These are phyloP conservation scores for Gonium pectorale DNA, from an alignment of 139 green algal genomes.

Conservation along the genomic window DNA sequence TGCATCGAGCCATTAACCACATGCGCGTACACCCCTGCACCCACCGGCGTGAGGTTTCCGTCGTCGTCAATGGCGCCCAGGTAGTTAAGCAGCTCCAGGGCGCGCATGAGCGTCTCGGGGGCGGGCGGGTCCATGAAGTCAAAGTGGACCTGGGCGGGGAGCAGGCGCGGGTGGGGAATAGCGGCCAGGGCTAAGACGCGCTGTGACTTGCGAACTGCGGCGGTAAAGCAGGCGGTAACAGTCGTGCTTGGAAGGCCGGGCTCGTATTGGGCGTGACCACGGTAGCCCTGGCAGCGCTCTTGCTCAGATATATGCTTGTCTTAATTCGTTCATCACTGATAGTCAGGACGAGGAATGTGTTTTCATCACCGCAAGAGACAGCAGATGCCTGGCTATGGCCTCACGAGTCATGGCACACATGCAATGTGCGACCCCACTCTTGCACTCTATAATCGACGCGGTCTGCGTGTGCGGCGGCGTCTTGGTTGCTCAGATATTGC, in stretches of 20 bases:
- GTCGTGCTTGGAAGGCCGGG: too few species aligned
- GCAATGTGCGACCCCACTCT: too few species aligned
- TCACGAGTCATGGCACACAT: too few species aligned
- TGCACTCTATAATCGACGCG: constrained; percentile 28
- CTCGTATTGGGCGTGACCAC: too few species aligned
- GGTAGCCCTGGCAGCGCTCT: too few species aligned
- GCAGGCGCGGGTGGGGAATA: not conserved
- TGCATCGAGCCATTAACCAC: too few species aligned
- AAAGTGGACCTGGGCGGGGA: constrained; percentile 91
- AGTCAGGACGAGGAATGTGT: constrained; percentile 19
- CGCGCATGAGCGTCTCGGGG: constrained; percentile 98
- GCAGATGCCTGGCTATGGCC: too few species aligned
- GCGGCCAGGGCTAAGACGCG: not conserved
- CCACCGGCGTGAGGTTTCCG: constrained; percentile 91
- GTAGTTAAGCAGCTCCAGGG: constrained; percentile 99
- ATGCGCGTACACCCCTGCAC: too few species aligned
- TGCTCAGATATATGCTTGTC: constrained; percentile 16
- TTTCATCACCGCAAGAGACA: constrained; percentile 15
- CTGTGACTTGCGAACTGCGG: too few species aligned
- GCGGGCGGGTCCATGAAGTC: constrained; percentile 99
- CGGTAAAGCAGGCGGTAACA: too few species aligned
- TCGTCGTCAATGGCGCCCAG: constrained; percentile 98
- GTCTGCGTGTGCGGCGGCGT: not conserved
- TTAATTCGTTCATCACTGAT: not conserved
- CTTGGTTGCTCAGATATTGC: constrained; percentile 18